Conservation (phyloP, 805 yeast genomes). For the Yarrowia divulgata region DNA sequence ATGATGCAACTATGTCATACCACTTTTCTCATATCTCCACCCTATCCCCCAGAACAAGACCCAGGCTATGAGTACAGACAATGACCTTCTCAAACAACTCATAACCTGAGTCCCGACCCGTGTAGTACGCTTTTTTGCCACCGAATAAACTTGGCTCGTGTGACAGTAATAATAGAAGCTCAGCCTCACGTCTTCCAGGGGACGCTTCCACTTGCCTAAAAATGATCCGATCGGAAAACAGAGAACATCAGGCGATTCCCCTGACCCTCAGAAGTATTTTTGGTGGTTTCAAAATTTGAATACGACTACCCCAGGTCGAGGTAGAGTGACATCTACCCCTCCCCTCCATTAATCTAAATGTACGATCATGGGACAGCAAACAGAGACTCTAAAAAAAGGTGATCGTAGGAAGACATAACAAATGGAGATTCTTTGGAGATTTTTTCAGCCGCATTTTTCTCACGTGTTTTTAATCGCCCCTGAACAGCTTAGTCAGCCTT, state of each 20-base stretch:
- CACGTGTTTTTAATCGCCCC: background rate
- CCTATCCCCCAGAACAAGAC: too few species aligned
- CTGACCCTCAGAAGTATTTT: background rate
- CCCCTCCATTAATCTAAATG: too few species aligned
- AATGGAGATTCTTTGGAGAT: too few species aligned
- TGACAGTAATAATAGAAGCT: background rate
- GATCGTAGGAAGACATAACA: too few species aligned
- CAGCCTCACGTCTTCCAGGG: background rate
- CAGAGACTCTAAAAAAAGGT: background rate
- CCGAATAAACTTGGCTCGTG: constrained; percentile 13
- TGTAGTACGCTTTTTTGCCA: too few species aligned
- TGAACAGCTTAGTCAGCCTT: background rate
- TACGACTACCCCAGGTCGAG: background rate
- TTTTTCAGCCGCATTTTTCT: too few species aligned
- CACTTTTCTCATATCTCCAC: too few species aligned
- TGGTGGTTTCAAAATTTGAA: background rate
- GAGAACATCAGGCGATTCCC: background rate
- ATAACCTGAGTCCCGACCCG: too few species aligned
- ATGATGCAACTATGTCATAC: too few species aligned
- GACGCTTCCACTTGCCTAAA: background rate
- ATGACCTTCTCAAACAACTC: too few species aligned
- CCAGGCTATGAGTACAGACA: too few species aligned
- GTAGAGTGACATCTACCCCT: too few species aligned
- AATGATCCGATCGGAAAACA: background rate
- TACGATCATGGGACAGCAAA: background rate